Conservation (phyloP, 148 eudicot species). For the Talinum fruticosum region DNA sequence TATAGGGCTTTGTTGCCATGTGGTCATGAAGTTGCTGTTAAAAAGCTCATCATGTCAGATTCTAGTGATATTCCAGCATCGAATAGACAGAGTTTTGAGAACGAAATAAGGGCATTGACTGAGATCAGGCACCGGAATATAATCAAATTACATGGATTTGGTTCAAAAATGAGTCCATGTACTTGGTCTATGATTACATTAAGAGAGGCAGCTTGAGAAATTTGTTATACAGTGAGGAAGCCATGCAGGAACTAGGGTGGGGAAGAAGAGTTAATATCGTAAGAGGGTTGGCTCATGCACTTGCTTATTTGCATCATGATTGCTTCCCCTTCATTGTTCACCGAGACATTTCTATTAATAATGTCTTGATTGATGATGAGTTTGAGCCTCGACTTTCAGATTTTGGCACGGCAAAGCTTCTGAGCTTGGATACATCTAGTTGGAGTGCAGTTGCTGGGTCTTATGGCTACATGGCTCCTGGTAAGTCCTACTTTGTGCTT, state of each 20-base stretch:
- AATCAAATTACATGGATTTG: conserved; percentile 29
- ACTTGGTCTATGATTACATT: conserved; percentile 26
- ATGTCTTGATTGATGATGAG: conserved; percentile 53
- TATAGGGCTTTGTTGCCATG: conserved; percentile 30
- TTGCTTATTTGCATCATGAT: conserved; percentile 22
- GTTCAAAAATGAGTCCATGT: conserved; percentile 16
- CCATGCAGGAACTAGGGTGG: conserved; percentile 23
- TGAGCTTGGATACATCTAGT: conserved; percentile 40
- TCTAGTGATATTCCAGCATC: conserved; percentile 2
- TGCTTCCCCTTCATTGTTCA: conserved; percentile 75
- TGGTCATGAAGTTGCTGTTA: conserved; percentile 32
- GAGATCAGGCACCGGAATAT: conserved; percentile 34
- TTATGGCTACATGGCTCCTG: conserved; percentile 91
- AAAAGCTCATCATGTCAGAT: conserved; percentile 8
- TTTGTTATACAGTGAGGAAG: conserved; percentile 18
- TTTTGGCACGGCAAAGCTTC: conserved; percentile 68
- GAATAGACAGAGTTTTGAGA: conserved; percentile 23
- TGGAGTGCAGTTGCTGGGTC: conserved; percentile 69
- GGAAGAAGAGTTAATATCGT: conserved; percentile 26
- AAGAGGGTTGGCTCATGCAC: conserved; percentile 23
- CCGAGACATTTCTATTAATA: conserved; percentile 66
- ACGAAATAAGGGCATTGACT: conserved; percentile 30
- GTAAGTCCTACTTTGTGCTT: conserved; percentile 22
- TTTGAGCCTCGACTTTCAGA: conserved; percentile 74
- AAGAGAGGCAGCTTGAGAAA: conserved; percentile 33